Base-by-base conservation (phyloP, 495 filamentous ascomycete species). In the Aspergillus cristatus region DNA sequence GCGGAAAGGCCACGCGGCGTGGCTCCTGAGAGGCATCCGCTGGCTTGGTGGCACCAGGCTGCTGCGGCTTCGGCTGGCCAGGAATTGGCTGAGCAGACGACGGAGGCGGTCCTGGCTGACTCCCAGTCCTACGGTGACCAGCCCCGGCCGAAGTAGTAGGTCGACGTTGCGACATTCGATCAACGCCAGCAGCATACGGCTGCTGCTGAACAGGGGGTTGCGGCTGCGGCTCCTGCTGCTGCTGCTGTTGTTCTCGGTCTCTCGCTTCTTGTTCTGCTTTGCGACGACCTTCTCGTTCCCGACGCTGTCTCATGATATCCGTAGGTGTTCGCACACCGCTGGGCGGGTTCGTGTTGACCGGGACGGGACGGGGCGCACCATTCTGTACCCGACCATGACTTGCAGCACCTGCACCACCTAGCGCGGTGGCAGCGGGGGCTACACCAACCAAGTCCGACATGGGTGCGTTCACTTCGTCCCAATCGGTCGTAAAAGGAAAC, bases 381-480 rank as follows among this genome's bases (percentile, higher is more conserved):
- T 74, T 74, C 31, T 67, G 70, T 20, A 55, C 51, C 20, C 71
- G 68, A 34, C 58, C 56, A 47, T 63, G 70, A 38, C 60, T 49
- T 32, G 48, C 54, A 36, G 59, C 45, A 25, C 56, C 62, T n/a
- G n/a, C n/a, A n/a, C 20, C 20, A 4, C 20, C 20, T 8, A 24
- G 20, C 20, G 20, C 4, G 8, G 20, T 24, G 34, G 57, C 37
- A 35, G 56, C 47, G 50, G 58, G 59, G 54, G 65, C 60, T 42
- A 75, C 74, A 50, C 71, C 71, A 54, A 75, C 67, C 51, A 94
- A 67, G 61, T 94, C 84, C 48, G 91, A 81, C 91, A 98, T 97
- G 46, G 79, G 75, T 50, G 90, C 88, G 81, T 88, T 86, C 71
- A 90, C 80, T 70, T 98, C 91, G 37, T 81, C 75, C 30, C 76